Percentiles rank a stretch among this genome's conserved stretches.
phyloP scores from a whole-genome alignment of 2,329 filamentous ascomycete genomes.

The Talaromyces sp. region DNA sequence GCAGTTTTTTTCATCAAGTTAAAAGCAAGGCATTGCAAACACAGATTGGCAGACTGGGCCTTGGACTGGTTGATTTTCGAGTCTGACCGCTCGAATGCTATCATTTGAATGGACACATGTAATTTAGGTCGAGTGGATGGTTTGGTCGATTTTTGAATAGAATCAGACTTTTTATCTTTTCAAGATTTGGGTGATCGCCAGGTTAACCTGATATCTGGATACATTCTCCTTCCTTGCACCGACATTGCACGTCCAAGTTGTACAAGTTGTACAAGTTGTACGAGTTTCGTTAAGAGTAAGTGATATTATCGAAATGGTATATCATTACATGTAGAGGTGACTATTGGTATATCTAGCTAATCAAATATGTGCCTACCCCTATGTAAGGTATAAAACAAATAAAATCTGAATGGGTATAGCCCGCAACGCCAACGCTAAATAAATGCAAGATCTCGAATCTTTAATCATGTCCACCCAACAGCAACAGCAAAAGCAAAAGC shows the following conservation, averaged over 20 bases:
- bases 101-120: background rate
- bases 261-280: too few relatives aligned
- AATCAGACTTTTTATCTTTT: background rate
- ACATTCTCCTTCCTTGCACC: too few relatives aligned
- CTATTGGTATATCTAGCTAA: too few relatives aligned
- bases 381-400: too few relatives aligned
- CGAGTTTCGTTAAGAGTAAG: too few relatives aligned
- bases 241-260: too few relatives aligned
- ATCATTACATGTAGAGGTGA: too few relatives aligned
- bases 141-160: background rate
- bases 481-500: background rate
- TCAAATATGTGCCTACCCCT: too few relatives aligned
- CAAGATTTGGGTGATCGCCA: too few relatives aligned
- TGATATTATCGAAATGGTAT: too few relatives aligned
- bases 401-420: conserved; percentile 15
- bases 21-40: background rate
- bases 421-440: conserved; percentile 20
- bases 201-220: too few relatives aligned
- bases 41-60: background rate
- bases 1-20: background rate
- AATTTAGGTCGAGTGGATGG: background rate
- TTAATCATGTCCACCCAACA: background rate
- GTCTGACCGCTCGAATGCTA: too few relatives aligned
- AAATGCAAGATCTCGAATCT: background rate
- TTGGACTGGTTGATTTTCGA: background rate